Base-by-base conservation (phyloP, 2,329 filamentous ascomycete genomes). In the Trichophyton benhamiae region DNA sequence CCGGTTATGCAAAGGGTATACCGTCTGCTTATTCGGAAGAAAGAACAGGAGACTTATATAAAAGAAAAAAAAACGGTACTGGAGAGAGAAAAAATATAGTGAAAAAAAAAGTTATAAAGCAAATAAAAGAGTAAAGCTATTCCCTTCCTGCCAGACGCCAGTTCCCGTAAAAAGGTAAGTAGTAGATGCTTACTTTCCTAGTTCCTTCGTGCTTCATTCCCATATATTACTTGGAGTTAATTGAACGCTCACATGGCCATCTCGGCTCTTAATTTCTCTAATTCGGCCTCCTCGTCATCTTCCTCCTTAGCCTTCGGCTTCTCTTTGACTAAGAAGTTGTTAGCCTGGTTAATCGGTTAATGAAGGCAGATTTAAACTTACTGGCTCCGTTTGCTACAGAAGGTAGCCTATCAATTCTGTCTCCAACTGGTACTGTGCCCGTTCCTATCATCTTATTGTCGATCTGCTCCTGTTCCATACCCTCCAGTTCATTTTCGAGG, bases 231-330 rank as follows among this genome's bases (percentile, higher is more conserved):
- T 15, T 27, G 20, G 2, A 52, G 46, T 42, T 30, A 17, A 30
- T 42, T 52, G 27, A 30, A 30, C 27, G 44, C 70, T 76, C 75
- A 95, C 87, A 96, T 96, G 66, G 91, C 91, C 92, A 97, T 97
- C 76, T 96, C 92, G 41, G 90, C 91, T 74, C 95, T 91, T 68
- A 99, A 76, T 77, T 94, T 96, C 75, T 87, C 84, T 71, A 97
- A 80, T 78, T 97, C 92, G 69, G 87, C 92, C 75, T 97, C 92
- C 72, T 97, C 94, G 81, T 97, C 92, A 74, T 96, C 91, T 74
- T 96, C 90, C 72, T 88, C 85, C 71, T 67, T 77, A 76, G 66
- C 78, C 74, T 77, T 72, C 64, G 75, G 68, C 69, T 78, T 79
- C 64, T 75, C 75, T 72, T 75, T 77, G 67, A 75, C 76, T 78